Percentiles rank a stretch among this genome's conserved stretches.
These are phyloP conservation scores for Leishmania amazonensis DNA, from an alignment of 208 protist species.

Conservation along the genomic window DNA sequence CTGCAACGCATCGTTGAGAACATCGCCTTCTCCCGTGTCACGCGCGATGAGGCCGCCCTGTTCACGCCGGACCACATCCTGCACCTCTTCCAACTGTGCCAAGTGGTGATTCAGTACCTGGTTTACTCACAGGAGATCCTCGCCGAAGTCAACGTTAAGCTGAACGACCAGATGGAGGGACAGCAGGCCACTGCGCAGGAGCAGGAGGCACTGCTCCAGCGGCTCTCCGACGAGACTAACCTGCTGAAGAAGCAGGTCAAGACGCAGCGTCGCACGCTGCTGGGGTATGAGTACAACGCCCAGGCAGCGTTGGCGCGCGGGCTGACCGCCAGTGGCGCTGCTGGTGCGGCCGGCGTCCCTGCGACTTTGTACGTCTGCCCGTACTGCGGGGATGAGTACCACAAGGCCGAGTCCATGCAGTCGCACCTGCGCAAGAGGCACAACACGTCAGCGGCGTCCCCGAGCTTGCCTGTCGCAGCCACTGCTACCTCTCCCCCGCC, in stretches of 20 bases:
- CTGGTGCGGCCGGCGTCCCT: background rate
- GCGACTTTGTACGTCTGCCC: slow-evolving; percentile 42
- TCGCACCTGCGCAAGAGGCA: slow-evolving; percentile 91
- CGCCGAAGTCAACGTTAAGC: slow-evolving; percentile 78
- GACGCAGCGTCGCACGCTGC: slow-evolving; percentile 74
- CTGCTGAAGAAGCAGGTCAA: slow-evolving; percentile 85
- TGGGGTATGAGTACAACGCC: slow-evolving; percentile 86
- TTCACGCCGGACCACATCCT: slow-evolving; percentile 86
- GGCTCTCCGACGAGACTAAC: slow-evolving; percentile 58
- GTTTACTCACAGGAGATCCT: slow-evolving; percentile 89
- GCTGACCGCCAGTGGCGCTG: slow-evolving; percentile 3
- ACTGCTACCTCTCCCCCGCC: background rate
- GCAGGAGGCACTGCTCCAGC: slow-evolving; percentile 37
- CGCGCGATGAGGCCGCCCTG: slow-evolving; percentile 85
- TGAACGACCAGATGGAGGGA: slow-evolving; percentile 63
- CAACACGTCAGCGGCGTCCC: slow-evolving; percentile 4
- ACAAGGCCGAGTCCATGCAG: slow-evolving; percentile 87
- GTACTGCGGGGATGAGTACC: slow-evolving; percentile 78
- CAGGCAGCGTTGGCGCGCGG: slow-evolving; percentile 28
- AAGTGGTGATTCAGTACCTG: slow-evolving; percentile 90
- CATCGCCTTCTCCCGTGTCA: slow-evolving; percentile 85
- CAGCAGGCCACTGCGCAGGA: slow-evolving; percentile 40
- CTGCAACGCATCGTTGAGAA: slow-evolving; percentile 90
- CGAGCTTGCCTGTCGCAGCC: background rate
- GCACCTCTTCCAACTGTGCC: slow-evolving; percentile 83